Base-by-base conservation (phyloP, 768 basidiomycete genomes). In the Holtermannia corniformis region DNA sequence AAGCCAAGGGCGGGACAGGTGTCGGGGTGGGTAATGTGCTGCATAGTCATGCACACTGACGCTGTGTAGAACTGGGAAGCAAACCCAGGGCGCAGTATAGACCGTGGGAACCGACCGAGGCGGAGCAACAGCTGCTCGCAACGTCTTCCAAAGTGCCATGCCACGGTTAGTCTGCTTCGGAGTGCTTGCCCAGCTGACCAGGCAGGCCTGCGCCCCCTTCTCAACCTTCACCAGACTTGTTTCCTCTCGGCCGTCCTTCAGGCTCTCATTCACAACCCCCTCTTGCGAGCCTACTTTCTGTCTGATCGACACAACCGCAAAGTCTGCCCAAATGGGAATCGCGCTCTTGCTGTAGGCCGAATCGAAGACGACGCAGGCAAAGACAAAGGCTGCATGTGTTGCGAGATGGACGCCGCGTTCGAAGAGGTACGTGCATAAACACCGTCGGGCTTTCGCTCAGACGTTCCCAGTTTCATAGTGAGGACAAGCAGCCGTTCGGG, bases 221-320 rank as follows among this genome's bases (percentile, higher is more conserved):
- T 89, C 41, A 92, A 93, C 70, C 80, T 93, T 0, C 88, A 89
- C 1, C 84, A 90, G 69, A 96, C 91, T 0, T 97, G 93, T 66
- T 96, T 90, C 74, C 78, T 97, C 61, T 93, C 89, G 58, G 89
- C 85, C 48, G 82, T 95, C 20, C 78, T 97, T 11, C 93, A 97
- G 71, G 81, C 81, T 12, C 83, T 97, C 62, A 76, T 87, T 5
- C 85, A 88, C 72, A 97, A 95, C 61, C 92, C 93, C 0, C 76
- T 93, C 3, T 75, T 96, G 3, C 81, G 88, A 27, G 85, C 87
- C 61, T 87, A 86, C 69, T 96, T 90, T 64, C 81, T 96, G 22
- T 80, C 84, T 52, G 93, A 96, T 71, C 86, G 82, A 68, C 93
- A 97, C 67, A 89, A 91, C 64, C 77, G 70, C 11, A 60, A 62